Evolutionary conservation across 2,329 filamentous ascomycete species (phyloP), one percentile per base, ranked within the genome.

Genomic region (Onygenales sp.): DNA sequence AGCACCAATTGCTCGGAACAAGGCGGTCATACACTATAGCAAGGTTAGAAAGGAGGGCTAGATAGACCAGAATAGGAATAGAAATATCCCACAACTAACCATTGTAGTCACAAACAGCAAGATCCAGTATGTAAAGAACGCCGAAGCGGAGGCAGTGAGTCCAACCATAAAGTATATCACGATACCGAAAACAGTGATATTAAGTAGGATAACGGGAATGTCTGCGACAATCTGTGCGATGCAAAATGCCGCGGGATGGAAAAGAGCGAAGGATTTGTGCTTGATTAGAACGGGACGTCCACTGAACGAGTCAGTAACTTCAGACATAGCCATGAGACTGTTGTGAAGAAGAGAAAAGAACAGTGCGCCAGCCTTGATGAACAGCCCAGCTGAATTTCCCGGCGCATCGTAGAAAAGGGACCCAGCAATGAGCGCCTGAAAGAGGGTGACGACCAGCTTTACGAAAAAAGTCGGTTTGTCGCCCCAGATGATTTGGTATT

Each of bases 91-190:
- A 83, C 61, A 8, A 82, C 51, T 17, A 10, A 79, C 55, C 21
- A 27, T 27, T 27, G 21, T 27, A 27, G 21, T 27, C 21, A 27
- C 21, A 27, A 27, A 27, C 44, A 54, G 51, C 27, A 50, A 43
- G 17, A 54, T 10, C 17, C 8, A 7, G 17, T 27, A 41, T 21
- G 2, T 14, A 14, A 3, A n/a, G n/a, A 39, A 41, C 41, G 17
- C 7, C 10, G 11, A 8, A 32, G n/a, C 17, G n/a, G 27, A 13
- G 6, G 7, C n/a, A 38, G 6, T 32, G n/a, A n/a, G 43, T 31
- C 82, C 82, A 11, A 78, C 83, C 82, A 91, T 88, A 66, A 90
- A 91, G 69, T 91, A 91, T 4, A 90, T 82, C 33, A 89, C 87
- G 50, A 90, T 75, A 9, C 77, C 81, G 63, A 91, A 91, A 1